Conservation (phyloP, 805 yeast genomes). For the Priceomyces melissophilus region DNA sequence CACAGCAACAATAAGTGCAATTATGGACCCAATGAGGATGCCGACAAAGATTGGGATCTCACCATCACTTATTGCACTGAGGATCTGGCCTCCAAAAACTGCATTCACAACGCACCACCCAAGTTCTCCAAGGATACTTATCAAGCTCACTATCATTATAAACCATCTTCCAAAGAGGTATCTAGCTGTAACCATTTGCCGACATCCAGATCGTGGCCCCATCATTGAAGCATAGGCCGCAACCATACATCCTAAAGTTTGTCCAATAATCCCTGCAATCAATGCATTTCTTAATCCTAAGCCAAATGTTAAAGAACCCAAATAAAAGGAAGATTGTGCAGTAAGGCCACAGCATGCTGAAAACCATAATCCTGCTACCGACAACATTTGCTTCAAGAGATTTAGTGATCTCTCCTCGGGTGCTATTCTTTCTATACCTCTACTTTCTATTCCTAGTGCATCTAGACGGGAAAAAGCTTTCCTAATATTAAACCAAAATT, state of each 20-base stretch:
- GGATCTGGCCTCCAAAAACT: constrained; percentile 84
- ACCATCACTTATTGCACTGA: constrained; percentile 61
- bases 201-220: constrained; percentile 89
- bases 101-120: constrained; percentile 96
- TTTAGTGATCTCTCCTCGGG: constrained; percentile 60
- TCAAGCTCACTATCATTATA: constrained; percentile 69
- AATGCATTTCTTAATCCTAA: constrained; percentile 65
- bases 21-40: constrained; percentile 62
- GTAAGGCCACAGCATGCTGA: constrained; percentile 87
- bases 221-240: constrained; percentile 82
- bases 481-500: constrained; percentile 3
- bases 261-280: constrained; percentile 60
- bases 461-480: constrained; percentile 33
- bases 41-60: constrained; percentile 71
- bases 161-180: constrained; percentile 84
- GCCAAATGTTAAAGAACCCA: constrained; percentile 70
- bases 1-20: constrained; percentile 64
- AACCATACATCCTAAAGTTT: constrained; percentile 63
- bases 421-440: constrained; percentile 74
- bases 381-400: constrained; percentile 25
- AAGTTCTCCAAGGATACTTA: constrained; percentile 69
- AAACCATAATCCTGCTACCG: constrained; percentile 73
- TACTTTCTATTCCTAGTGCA: constrained; percentile 61
- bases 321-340: constrained; percentile 78
- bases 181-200: constrained; percentile 84